A percentile compares a stretch with the other conserved stretches of the same genome.
Evolutionary conservation across 2,329 filamentous ascomycete species (phyloP).

Genomic region (Arthroderma uncinatum): DNA sequence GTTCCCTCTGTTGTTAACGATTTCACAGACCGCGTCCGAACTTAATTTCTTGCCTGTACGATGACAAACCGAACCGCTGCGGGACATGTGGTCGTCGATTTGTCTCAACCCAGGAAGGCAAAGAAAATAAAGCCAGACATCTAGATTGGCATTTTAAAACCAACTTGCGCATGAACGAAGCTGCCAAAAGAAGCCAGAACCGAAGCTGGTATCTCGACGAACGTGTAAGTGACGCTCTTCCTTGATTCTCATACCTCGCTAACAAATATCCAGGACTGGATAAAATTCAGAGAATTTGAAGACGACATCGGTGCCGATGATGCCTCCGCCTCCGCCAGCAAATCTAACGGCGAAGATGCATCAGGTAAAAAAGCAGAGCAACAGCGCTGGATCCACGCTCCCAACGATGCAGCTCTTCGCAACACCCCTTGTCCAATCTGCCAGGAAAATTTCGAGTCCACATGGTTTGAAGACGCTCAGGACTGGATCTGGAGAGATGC

Average conservation of each 20-base stretch:
- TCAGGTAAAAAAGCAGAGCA: slow-evolving; percentile 46
- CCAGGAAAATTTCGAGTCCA: slow-evolving; percentile 85
- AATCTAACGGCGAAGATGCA: slow-evolving; percentile 30
- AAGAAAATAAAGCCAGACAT: slow-evolving; percentile 76
- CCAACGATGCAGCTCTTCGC: slow-evolving; percentile 61
- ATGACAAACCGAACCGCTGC: slow-evolving; percentile 74
- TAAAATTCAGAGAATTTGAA: slow-evolving; percentile 68
- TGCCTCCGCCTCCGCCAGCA: slow-evolving; percentile 30
- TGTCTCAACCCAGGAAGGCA: slow-evolving; percentile 61
- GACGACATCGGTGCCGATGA: slow-evolving; percentile 46
- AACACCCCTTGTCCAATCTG: slow-evolving; percentile 85
- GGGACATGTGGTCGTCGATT: slow-evolving; percentile 87
- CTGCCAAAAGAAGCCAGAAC: slow-evolving; percentile 74
- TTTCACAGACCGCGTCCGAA: slow-evolving; percentile 57
- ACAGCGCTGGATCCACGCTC: slow-evolving; percentile 67
- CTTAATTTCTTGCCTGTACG: slow-evolving; percentile 63
- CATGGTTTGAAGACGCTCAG: slow-evolving; percentile 84
- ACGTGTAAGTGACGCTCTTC: slow-evolving; percentile 45
- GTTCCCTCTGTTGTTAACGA: background rate
- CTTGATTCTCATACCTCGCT: background rate
- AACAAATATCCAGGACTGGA: slow-evolving; percentile 59
- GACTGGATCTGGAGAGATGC: slow-evolving; percentile 97
- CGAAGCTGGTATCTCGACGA: slow-evolving; percentile 93
- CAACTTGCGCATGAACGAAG: slow-evolving; percentile 77
- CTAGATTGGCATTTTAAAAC: slow-evolving; percentile 98